A percentile compares a stretch with the other conserved stretches of the same genome.
phyloP scores from a whole-genome alignment of 495 filamentous ascomycete species.

The Saxispiralis lemnorum region DNA sequence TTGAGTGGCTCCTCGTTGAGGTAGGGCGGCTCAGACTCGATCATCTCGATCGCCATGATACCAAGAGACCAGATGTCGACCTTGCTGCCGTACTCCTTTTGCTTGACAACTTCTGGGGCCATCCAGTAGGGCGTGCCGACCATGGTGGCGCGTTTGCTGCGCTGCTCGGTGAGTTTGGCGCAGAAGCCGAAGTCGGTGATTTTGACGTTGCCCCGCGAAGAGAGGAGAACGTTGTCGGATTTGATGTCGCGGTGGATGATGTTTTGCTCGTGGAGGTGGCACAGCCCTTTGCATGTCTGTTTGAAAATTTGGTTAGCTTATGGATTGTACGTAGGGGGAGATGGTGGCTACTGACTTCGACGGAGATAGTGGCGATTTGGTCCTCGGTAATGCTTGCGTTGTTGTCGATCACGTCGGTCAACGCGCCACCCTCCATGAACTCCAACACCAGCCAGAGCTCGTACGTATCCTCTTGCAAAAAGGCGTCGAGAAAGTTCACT shows the following conservation, averaged over 20 bases:
- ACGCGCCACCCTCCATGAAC: conserved; percentile 94
- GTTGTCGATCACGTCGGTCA: conserved; percentile 98
- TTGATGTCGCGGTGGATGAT: conserved; percentile 99
- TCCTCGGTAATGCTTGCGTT: conserved; percentile 80
- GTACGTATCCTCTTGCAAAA: conserved; percentile 75
- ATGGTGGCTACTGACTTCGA: conserved; percentile 46
- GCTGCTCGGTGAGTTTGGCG: conserved; percentile 91
- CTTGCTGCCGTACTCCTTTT: conserved; percentile 95
- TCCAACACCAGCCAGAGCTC: conserved; percentile 99
- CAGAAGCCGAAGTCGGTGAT: conserved; percentile 99
- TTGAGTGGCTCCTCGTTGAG: conserved; percentile 96
- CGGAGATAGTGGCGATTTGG: conserved; percentile 92
- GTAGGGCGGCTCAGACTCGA: conserved; percentile 93
- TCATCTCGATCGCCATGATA: conserved; percentile 99
- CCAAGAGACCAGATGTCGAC: conserved; percentile 98
- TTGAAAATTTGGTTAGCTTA: conserved; percentile 1
- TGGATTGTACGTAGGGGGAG: neutral
- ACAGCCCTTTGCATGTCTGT: conserved; percentile 86
- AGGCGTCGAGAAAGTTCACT: conserved; percentile 95
- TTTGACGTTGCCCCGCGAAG: conserved; percentile 87
- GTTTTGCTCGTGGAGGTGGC: conserved; percentile 83
- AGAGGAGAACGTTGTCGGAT: conserved; percentile 90
- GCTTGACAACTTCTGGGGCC: conserved; percentile 97
- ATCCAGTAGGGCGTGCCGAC: conserved; percentile 99
- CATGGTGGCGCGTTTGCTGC: conserved; percentile 96